Evolutionary conservation across 176 grass and related monocot genomes (phyloP).

Genomic region (Aegilops speltoides): DNA sequence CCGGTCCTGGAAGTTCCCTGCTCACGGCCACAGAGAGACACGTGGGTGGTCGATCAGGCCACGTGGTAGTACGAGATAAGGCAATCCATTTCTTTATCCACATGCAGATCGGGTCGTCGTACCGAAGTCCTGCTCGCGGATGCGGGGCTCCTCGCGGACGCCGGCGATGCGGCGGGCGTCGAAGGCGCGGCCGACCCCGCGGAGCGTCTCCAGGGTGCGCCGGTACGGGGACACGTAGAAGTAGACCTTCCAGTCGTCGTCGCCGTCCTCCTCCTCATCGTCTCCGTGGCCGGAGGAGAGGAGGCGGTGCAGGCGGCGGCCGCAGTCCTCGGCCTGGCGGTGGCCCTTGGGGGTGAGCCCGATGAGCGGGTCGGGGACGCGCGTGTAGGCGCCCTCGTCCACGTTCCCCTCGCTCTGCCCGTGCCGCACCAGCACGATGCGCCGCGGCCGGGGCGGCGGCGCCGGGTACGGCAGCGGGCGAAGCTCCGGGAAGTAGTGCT

Average conservation of each 20-base stretch:
- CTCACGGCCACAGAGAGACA: background rate
- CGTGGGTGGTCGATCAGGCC: background rate
- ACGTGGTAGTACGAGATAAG: background rate
- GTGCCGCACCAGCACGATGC: slow-evolving; percentile 81
- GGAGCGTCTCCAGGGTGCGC: slow-evolving; percentile 63
- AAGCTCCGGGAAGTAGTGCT: slow-evolving; percentile 35
- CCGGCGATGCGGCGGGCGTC: slow-evolving; percentile 66
- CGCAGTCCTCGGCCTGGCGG: slow-evolving; percentile 55
- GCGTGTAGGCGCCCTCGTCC: slow-evolving; percentile 70
- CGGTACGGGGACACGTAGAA: slow-evolving; percentile 89
- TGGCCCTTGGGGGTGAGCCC: slow-evolving; percentile 59
- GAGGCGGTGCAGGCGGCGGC: slow-evolving; percentile 47
- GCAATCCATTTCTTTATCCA: background rate
- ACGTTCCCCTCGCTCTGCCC: slow-evolving; percentile 91
- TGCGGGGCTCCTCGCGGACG: slow-evolving; percentile 72
- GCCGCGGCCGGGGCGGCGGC: slow-evolving; percentile 36
- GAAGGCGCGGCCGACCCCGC: slow-evolving; percentile 57
- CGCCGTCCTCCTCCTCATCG: slow-evolving; percentile 8
- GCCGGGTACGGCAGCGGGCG: background rate
- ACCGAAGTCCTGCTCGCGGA: slow-evolving; percentile 94
- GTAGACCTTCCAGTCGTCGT: slow-evolving; percentile 72
- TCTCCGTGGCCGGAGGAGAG: background rate
- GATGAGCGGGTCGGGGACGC: slow-evolving; percentile 79
- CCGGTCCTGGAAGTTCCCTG: slow-evolving; percentile 26
- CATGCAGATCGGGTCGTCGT: background rate